Percentiles rank a stretch among this genome's conserved stretches.
Conservation (phyloP, 2,329 filamentous ascomycete genomes). For the Phoma sp. region DNA sequence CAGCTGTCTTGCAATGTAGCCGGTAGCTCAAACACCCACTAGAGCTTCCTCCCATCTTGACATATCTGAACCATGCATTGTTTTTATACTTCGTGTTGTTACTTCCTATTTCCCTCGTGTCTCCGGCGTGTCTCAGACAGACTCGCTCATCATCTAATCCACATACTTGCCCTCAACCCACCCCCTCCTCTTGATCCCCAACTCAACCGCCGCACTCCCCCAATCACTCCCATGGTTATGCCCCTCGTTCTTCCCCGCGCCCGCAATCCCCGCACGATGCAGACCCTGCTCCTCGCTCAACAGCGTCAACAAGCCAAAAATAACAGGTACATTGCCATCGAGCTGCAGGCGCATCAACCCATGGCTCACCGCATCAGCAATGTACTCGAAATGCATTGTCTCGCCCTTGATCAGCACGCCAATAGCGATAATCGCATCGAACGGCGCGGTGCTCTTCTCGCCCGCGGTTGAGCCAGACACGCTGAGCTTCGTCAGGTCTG, state of each 20-base stretch:
- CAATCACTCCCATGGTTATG: slow-evolving; percentile 98
- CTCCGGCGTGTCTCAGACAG: too few relatives aligned
- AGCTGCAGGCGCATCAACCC: slow-evolving; percentile 94
- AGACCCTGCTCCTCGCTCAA: slow-evolving; percentile 87
- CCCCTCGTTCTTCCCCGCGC: slow-evolving; percentile 53
- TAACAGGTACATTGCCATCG: slow-evolving; percentile 85
- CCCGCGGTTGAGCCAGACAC: slow-evolving; percentile 30
- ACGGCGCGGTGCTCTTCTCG: slow-evolving; percentile 58
- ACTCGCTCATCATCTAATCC: slow-evolving; percentile 40
- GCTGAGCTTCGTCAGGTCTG: slow-evolving; percentile 60
- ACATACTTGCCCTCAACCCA: slow-evolving; percentile 77
- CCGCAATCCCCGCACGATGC: slow-evolving; percentile 77
- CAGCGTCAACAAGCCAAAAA: slow-evolving; percentile 92
- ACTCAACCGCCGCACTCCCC: slow-evolving; percentile 92
- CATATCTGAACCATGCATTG: too few relatives aligned
- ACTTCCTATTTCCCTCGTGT: too few relatives aligned
- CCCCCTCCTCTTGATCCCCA: slow-evolving; percentile 84
- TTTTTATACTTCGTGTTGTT: too few relatives aligned
- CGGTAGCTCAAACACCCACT: too few relatives aligned
- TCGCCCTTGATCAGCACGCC: slow-evolving; percentile 98
- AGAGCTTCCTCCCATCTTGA: too few relatives aligned
- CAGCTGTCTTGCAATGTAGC: too few relatives aligned
- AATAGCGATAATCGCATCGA: slow-evolving; percentile 94
- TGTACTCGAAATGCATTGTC: slow-evolving; percentile 99
- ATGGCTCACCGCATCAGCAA: slow-evolving; percentile 87